Evolutionary conservation across 768 basidiomycete genomes (phyloP).

Genomic region (Strobilomyces echinocephalus): DNA sequence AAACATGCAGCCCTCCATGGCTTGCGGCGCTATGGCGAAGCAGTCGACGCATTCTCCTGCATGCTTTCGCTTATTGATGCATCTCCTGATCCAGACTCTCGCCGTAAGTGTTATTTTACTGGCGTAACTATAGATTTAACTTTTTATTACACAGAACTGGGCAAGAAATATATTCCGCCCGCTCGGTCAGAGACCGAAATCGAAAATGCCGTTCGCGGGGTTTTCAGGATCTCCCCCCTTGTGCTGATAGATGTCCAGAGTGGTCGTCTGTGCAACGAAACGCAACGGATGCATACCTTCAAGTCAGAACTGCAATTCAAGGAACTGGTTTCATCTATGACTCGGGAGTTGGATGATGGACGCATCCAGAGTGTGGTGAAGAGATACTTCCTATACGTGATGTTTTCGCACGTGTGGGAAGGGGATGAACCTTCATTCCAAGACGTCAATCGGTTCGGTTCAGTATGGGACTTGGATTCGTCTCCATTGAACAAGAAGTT

Average conservation of each 20-base stretch:
- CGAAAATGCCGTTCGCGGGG: background rate
- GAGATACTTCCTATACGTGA: slow-evolving; percentile 9
- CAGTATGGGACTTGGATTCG: slow-evolving; percentile 3
- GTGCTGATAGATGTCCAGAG: background rate
- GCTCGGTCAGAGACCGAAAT: background rate
- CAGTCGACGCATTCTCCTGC: background rate
- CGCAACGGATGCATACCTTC: background rate
- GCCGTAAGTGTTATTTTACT: background rate
- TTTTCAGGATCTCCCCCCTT: background rate
- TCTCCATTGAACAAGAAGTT: slow-evolving; percentile 2
- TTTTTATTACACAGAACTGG: background rate
- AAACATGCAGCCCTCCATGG: slow-evolving; percentile 5
- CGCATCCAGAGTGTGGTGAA: background rate
- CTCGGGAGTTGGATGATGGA: background rate
- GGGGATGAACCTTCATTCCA: slow-evolving; percentile 7
- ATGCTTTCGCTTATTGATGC: slow-evolving; percentile 4
- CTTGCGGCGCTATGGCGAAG: background rate
- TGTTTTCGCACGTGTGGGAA: slow-evolving; percentile 12
- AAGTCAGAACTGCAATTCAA: slow-evolving; percentile 2
- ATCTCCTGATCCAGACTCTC: background rate
- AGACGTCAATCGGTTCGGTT: background rate
- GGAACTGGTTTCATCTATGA: slow-evolving; percentile 11
- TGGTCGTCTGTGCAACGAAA: background rate
- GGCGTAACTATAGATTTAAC: background rate
- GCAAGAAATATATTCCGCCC: background rate